Evolutionary conservation across 108 stramenopile species (phyloP).

Genomic region (Fragilaria radians): DNA sequence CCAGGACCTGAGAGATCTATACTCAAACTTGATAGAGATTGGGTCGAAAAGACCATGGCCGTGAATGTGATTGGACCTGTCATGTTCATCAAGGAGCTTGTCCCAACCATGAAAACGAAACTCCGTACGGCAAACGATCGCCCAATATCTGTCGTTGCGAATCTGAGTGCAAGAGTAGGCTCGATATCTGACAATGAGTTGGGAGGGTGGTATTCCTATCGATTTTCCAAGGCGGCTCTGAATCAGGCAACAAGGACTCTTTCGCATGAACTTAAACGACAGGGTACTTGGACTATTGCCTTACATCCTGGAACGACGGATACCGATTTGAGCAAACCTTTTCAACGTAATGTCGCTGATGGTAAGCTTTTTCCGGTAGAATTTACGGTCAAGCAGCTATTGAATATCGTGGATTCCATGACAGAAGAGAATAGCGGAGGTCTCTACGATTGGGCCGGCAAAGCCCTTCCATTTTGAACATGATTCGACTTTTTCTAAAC

Average conservation of each 20-base stretch:
- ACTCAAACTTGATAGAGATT: conserved; percentile 60
- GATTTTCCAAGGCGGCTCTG: conserved; percentile 84
- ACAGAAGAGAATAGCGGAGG: conserved; percentile 53
- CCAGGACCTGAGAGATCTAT: conserved; percentile 77
- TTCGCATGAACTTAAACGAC: conserved; percentile 70
- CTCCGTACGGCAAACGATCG: conserved; percentile 15
- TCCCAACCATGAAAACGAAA: conserved; percentile 51
- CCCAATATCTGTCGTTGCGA: conserved; percentile 57
- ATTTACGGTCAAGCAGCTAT: conserved; percentile 52
- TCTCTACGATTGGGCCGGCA: conserved; percentile 65
- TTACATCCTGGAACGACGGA: conserved; percentile 93
- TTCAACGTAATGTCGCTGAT: conserved; percentile 73
- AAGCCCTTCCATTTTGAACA: conserved; percentile 45
- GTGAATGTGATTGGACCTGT: conserved; percentile 77
- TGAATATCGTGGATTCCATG: conserved; percentile 51
- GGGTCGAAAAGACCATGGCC: conserved; percentile 65
- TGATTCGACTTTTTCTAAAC: no score
- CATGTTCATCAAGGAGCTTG: conserved; percentile 59
- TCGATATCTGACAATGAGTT: conserved; percentile 84
- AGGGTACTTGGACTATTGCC: conserved; percentile 55
- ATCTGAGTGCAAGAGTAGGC: conserved; percentile 86
- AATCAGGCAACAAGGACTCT: conserved; percentile 81
- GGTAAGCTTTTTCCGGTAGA: conserved; percentile 73
- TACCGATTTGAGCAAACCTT: conserved; percentile 86
- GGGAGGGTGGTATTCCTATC: conserved; percentile 92